These are phyloP conservation scores for Sordariomycetes sp. DNA, from an alignment of 2,329 filamentous ascomycete genomes.

Conservation along the genomic window DNA sequence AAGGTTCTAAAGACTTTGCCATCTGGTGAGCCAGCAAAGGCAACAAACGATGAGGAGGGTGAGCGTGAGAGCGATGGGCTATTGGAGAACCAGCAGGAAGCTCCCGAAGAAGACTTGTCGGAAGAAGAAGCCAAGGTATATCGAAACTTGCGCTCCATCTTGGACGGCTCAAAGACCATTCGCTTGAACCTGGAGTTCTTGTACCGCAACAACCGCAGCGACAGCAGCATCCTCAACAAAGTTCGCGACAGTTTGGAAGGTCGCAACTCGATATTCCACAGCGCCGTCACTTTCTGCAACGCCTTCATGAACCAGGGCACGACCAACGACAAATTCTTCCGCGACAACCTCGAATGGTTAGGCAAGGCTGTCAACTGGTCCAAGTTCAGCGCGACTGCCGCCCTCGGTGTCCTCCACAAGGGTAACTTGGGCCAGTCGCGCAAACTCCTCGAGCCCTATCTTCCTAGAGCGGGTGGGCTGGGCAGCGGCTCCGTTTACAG, in stretches of 20 bases:
- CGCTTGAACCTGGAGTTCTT: conserved; percentile 93
- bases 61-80: conserved; percentile 38
- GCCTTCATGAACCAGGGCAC: conserved; percentile 99
- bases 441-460: conserved; percentile 88
- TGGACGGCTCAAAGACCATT: conserved; percentile 88
- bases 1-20: conserved; percentile 82
- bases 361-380: conserved; percentile 99
- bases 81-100: conserved; percentile 37
- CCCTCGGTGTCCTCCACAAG: conserved; percentile 90
- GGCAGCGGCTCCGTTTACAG: conserved; percentile 85
- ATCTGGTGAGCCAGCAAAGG: conserved; percentile 26
- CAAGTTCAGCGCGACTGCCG: conserved; percentile 96
- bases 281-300: conserved; percentile 92
- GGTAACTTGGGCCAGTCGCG: conserved; percentile 90
- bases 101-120: conserved; percentile 43
- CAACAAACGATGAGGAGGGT: conserved; percentile 30
- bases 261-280: conserved; percentile 97
- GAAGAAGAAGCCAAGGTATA: conserved; percentile 48
- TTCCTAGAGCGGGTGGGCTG: conserved; percentile 63
- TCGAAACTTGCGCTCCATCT: conserved; percentile 55
- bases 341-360: conserved; percentile 95
- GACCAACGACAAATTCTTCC: conserved; percentile 96
- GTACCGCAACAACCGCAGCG: conserved; percentile 89
- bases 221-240: conserved; percentile 89
- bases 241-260: conserved; percentile 92